These are phyloP conservation scores for Pseudotsuga menziesii DNA, from an alignment of 75 land plant genomes.

Conservation along the genomic window DNA sequence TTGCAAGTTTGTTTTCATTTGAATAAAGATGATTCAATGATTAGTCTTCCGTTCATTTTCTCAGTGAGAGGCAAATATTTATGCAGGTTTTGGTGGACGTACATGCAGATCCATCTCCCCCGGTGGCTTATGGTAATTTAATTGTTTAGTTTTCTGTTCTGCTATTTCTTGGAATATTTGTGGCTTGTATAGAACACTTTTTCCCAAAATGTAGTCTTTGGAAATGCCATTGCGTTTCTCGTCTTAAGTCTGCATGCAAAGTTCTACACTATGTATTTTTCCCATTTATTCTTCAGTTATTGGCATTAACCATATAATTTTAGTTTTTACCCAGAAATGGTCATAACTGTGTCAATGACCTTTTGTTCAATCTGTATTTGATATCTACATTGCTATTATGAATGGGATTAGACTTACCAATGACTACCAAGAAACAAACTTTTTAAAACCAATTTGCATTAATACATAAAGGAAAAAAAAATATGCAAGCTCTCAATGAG, in stretches of 20 bases:
- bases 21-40: not conserved
- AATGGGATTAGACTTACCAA: not conserved
- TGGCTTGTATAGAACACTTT: not conserved
- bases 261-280: not conserved
- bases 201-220: not conserved
- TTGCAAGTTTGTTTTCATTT: not conserved
- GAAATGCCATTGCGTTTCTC: not conserved
- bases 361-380: not conserved
- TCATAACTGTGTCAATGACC: not conserved
- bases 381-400: not conserved
- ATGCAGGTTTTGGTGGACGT: slow-evolving; percentile 93
- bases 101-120: slow-evolving; percentile 65
- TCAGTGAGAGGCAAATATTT: not conserved
- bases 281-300: not conserved
- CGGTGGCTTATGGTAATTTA: slow-evolving; percentile 83
- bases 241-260: no score
- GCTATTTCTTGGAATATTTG: not conserved
- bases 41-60: not conserved
- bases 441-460: not conserved
- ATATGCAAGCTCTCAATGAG: not conserved
- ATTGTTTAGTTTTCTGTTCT: not conserved
- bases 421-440: no score
- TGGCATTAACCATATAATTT: not conserved
- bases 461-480: not conserved
- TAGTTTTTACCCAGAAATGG: not conserved